These are phyloP conservation scores for Lasiodiplodia gonubiensis DNA, from an alignment of 2,329 filamentous ascomycete species.

Conservation along the genomic window DNA sequence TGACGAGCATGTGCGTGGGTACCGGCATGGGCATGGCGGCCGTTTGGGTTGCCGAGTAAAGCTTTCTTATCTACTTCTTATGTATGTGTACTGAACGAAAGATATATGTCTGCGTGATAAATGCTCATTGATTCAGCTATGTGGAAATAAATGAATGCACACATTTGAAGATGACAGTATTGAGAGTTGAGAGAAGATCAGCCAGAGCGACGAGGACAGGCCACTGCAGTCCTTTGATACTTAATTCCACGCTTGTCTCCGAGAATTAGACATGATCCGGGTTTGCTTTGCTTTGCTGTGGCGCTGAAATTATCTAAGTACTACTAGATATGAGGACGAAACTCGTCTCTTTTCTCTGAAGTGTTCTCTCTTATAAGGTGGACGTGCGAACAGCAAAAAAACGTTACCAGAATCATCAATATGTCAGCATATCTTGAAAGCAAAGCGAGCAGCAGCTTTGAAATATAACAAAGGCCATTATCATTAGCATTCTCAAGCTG, in stretches of 20 bases:
- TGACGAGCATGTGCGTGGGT: slow-evolving; percentile 95
- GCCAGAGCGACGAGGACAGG: too few relatives aligned
- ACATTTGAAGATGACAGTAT: background rate
- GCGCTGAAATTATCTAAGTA: too few relatives aligned
- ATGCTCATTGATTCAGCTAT: background rate
- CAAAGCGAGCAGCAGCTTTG: background rate
- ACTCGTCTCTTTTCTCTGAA: too few relatives aligned
- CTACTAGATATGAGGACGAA: too few relatives aligned
- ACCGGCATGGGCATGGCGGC: slow-evolving; percentile 98
- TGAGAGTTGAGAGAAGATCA: background rate
- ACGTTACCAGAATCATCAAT: too few relatives aligned
- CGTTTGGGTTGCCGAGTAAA: slow-evolving; percentile 91
- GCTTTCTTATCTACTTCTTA: background rate
- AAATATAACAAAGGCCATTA: background rate
- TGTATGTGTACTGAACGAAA: slow-evolving; percentile 10
- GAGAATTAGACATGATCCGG: too few relatives aligned
- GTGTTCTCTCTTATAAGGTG: too few relatives aligned
- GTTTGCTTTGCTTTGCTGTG: too few relatives aligned
- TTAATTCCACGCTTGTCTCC: too few relatives aligned
- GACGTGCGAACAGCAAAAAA: too few relatives aligned
- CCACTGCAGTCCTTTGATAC: too few relatives aligned
- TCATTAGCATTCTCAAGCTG: background rate
- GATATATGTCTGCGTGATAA: background rate
- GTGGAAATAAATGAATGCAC: background rate
- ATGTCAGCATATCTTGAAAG: too few relatives aligned